Evolutionary conservation across 1,284 basidiomycete genomes (phyloP).

Genomic region (Trichosporon ovoides): DNA sequence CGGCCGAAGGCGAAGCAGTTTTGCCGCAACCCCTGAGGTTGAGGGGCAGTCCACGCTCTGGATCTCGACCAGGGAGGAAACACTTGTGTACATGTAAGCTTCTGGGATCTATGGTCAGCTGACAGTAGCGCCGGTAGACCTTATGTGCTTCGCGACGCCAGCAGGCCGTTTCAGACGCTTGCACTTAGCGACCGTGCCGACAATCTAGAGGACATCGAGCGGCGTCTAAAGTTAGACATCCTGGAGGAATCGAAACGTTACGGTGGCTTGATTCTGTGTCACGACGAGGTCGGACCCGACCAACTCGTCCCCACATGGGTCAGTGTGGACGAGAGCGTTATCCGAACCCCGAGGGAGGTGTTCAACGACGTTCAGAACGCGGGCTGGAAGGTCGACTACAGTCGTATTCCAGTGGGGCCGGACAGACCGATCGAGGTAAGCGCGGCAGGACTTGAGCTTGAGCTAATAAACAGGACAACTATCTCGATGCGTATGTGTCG

Average conservation of each 20-base stretch:
- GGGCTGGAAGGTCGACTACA: conserved; percentile 87
- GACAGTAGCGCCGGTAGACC: conserved; percentile 78
- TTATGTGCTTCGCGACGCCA: conserved; percentile 90
- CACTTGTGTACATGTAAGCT: conserved; percentile 40
- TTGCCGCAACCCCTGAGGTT: neutral
- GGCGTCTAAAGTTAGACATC: conserved; percentile 85
- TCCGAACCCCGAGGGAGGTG: conserved; percentile 81
- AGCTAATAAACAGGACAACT: conserved; percentile 63
- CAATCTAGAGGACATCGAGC: conserved; percentile 93
- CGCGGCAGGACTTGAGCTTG: neutral
- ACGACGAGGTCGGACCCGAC: conserved; percentile 69
- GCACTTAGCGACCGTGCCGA: conserved; percentile 84
- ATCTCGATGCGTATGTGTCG: conserved; percentile 85
- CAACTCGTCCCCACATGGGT: conserved; percentile 93
- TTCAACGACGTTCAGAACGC: conserved; percentile 72
- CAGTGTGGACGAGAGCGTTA: conserved; percentile 74
- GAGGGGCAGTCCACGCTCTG: conserved; percentile 47
- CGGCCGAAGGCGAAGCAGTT: conserved; percentile 14
- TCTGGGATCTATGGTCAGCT: conserved; percentile 53
- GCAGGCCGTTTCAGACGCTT: conserved; percentile 74
- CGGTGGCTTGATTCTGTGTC: conserved; percentile 86
- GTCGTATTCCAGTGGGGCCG: conserved; percentile 85
- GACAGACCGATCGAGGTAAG: conserved; percentile 75
- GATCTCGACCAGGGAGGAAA: conserved; percentile 55
- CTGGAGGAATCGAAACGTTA: conserved; percentile 80